Evolutionary conservation across 345 rosid species (phyloP).

Genomic region (Dimocarpus longan): DNA sequence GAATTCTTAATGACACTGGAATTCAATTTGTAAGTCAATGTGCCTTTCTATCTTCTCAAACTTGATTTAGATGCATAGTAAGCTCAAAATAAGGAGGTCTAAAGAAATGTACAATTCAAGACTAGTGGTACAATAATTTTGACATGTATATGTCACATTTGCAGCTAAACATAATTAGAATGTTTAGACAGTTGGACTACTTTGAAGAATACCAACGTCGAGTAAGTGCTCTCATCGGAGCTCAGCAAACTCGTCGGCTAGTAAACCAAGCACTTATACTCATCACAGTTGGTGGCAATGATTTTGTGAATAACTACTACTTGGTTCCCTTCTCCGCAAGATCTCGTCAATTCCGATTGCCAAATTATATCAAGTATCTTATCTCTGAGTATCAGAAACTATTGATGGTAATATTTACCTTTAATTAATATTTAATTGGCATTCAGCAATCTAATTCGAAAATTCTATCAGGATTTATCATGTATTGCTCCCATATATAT

Average conservation of each 20-base stretch:
- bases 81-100: not conserved
- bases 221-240: conserved; percentile 51
- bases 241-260: conserved; percentile 39
- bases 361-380: conserved; percentile 46
- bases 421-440: too few species aligned
- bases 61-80: not conserved
- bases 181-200: conserved; percentile 57
- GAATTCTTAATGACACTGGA: conserved; percentile 72
- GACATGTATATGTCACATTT: not conserved
- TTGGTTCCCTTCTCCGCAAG: conserved; percentile 51
- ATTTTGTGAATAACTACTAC: conserved; percentile 66
- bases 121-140: not conserved
- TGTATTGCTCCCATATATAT: not conserved
- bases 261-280: conserved; percentile 53
- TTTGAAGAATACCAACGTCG: conserved; percentile 63
- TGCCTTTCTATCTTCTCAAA: not conserved
- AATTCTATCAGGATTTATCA: too few species aligned
- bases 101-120: not conserved
- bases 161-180: conserved; percentile 68
- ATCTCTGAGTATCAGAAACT: conserved; percentile 48
- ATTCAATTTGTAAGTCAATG: conserved; percentile 50
- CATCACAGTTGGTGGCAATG: conserved; percentile 62
- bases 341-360: conserved; percentile 48
- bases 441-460: too few species aligned
- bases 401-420: conserved; percentile 31